Conservation (phyloP, 2,329 filamentous ascomycete species). For the Pezicula radicicola region DNA sequence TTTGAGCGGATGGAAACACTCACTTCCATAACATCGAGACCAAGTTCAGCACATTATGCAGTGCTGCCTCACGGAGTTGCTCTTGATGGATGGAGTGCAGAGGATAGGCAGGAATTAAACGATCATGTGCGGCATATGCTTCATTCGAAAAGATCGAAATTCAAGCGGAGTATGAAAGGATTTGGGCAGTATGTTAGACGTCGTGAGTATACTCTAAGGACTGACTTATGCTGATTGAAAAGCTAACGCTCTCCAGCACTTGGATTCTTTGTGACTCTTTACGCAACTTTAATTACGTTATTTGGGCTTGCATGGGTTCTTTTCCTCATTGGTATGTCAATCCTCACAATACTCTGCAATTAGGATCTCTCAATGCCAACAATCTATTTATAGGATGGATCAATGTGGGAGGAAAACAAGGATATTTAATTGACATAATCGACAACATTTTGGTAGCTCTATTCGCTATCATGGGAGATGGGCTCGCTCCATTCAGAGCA, state of each 20-base stretch:
- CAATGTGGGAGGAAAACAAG: conserved; percentile 70
- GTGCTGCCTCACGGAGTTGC: conserved; percentile 72
- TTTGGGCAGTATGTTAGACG: conserved; percentile 76
- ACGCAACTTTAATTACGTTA: conserved; percentile 77
- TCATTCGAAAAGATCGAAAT: conserved; percentile 74
- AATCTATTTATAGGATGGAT: conserved; percentile 56
- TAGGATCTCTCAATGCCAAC: neutral
- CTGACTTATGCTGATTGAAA: neutral
- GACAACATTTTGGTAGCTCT: conserved; percentile 69
- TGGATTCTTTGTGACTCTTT: conserved; percentile 80
- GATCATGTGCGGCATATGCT: conserved; percentile 85
- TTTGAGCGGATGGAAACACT: conserved; percentile 19
- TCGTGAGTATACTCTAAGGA: conserved; percentile 43
- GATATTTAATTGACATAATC: conserved; percentile 67
- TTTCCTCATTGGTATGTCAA: conserved; percentile 70
- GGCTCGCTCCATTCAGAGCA: conserved; percentile 69
- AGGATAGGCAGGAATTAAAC: conserved; percentile 74
- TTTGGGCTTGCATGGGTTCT: conserved; percentile 88
- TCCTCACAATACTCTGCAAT: neutral
- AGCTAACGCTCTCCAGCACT: conserved; percentile 47
- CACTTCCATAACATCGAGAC: conserved; percentile 62
- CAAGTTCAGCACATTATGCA: conserved; percentile 72
- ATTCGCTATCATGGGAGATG: conserved; percentile 69
- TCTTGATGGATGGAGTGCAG: conserved; percentile 70
- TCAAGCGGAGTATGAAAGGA: conserved; percentile 76